Evolutionary conservation across 2,329 filamentous ascomycete species (phyloP), one percentile per base, ranked within the genome.

Genomic region (Colletotrichum acutatum): DNA sequence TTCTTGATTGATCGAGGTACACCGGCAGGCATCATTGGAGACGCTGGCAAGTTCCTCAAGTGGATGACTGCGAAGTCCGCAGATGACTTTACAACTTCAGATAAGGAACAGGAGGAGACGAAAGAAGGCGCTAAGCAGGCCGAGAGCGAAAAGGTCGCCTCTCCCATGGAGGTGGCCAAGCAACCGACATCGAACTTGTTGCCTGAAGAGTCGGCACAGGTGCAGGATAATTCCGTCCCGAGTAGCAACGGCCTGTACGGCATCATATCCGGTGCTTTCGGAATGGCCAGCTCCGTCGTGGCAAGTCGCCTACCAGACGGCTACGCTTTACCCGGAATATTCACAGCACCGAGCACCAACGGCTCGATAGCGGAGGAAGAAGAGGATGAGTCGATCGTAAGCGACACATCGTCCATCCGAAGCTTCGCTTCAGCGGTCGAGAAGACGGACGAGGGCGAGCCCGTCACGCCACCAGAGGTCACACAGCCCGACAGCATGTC

Each of bases 1-100:
- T 97, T 97, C 83, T 92, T 98, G 88, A 94, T 97, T n/a, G 95
- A 97, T 78, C 91, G 94, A 79, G 94, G 93, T 34, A 97, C 95
- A 0, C 95, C 95, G 0, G 90, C 88, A 12, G 94, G 94, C 46
- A 97, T 98, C 77, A 89, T 94, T 30, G 87, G 87, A 54, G 95
- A 97, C 80, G 93, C 95, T 0, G 88, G 89, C 66, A 97, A 95
- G 81, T 97, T 97, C 76, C 80, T 97, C 16, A 90, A 95, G 70
- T 97, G 95, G 95, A 78, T 89, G 34, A 84, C 84, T 8, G 79
- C 84, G 5, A 85, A 84, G 72, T 79, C 80, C 11, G 76, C 80
- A 16, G 79, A 83, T 5, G 82, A 82, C 6, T 81, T 85, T 26
- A 74, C 76, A 5, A 72, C 80, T 66, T 68, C 76, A 32, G 70